Percentiles rank a stretch among this genome's conserved stretches.
Evolutionary conservation across 2,329 filamentous ascomycete species (phyloP).

Genomic region (Penicillium concentricum): DNA sequence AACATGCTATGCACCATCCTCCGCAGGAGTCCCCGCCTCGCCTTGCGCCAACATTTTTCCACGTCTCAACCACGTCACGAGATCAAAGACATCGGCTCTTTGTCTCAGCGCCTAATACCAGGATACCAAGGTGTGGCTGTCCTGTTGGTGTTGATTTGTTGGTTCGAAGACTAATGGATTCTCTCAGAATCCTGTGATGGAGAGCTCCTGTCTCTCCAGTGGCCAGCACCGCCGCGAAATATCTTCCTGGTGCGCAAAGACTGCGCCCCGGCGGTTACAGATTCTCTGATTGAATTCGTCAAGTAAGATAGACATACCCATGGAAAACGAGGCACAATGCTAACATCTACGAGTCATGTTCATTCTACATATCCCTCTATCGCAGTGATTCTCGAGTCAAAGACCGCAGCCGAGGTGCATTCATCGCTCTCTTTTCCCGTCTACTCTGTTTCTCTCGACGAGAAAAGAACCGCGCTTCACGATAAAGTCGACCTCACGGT

Average conservation of each 20-base stretch:
- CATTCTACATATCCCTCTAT: slow-evolving; percentile 75
- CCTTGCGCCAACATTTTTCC: slow-evolving; percentile 40
- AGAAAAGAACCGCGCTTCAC: slow-evolving; percentile 55
- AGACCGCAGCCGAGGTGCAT: slow-evolving; percentile 71
- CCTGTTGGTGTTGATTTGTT: not conserved
- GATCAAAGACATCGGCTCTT: slow-evolving; percentile 45
- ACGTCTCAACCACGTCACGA: slow-evolving; percentile 40
- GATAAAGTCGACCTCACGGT: slow-evolving; percentile 83
- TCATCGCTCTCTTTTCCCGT: slow-evolving; percentile 70
- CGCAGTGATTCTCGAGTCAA: slow-evolving; percentile 78
- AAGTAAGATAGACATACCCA: slow-evolving; percentile 33
- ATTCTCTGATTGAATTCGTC: slow-evolving; percentile 58
- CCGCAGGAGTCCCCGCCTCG: slow-evolving; percentile 12
- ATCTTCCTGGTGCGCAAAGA: slow-evolving; percentile 69
- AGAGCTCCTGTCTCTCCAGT: slow-evolving; percentile 64
- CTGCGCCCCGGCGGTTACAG: slow-evolving; percentile 54
- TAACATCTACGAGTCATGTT: slow-evolving; percentile 65
- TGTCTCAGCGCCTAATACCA: slow-evolving; percentile 57
- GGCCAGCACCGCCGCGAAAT: slow-evolving; percentile 67
- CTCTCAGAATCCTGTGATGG: slow-evolving; percentile 54
- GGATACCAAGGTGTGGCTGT: slow-evolving; percentile 59
- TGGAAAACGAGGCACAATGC: not conserved
- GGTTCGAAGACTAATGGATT: slow-evolving; percentile 1
- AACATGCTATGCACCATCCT: slow-evolving; percentile 23
- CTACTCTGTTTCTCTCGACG: slow-evolving; percentile 51